Percentiles rank a stretch among this genome's conserved stretches.
These are phyloP conservation scores for Sporothrix brasiliensis DNA, from an alignment of 2,329 filamentous ascomycete genomes.

Conservation along the genomic window DNA sequence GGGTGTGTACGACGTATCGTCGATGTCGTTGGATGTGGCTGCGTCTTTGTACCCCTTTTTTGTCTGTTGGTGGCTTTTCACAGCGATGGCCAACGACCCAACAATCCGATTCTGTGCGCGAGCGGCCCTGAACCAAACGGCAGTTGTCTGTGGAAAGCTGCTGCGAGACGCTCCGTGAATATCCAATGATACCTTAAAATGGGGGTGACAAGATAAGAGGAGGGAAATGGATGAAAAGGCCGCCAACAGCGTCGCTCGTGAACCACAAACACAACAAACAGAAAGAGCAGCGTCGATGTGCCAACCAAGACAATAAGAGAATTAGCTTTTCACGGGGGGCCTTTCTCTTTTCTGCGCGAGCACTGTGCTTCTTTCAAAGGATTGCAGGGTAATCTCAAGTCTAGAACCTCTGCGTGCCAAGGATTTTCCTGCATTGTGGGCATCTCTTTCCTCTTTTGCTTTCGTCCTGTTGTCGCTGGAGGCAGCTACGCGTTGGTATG, in stretches of 20 bases:
- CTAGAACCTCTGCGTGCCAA: slow-evolving; percentile 11
- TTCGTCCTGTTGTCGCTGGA: slow-evolving; percentile 1
- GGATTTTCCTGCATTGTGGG: neutral
- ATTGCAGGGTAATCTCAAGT: slow-evolving; percentile 5
- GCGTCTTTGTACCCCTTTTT: neutral
- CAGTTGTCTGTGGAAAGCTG: slow-evolving; percentile 19
- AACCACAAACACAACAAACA: neutral
- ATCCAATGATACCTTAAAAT: neutral
- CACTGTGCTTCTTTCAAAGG: neutral
- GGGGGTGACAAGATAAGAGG: neutral
- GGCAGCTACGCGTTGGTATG: slow-evolving; percentile 27
- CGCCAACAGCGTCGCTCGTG: neutral
- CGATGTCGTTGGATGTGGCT: neutral
- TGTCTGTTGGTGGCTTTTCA: neutral
- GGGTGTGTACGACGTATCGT: neutral
- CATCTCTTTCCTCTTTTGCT: slow-evolving; percentile 12
- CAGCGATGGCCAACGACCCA: neutral
- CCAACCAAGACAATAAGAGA: slow-evolving; percentile 5
- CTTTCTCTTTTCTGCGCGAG: neutral
- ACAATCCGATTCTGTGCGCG: slow-evolving; percentile 9
- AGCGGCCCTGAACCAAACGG: slow-evolving; percentile 20
- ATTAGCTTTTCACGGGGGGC: slow-evolving; percentile 6
- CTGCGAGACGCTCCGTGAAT: neutral
- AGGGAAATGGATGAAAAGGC: neutral
- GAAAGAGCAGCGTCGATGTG: slow-evolving; percentile 15